phyloP scores from a whole-genome alignment of 129 eudicot species.

The Helianthus annuus region DNA sequence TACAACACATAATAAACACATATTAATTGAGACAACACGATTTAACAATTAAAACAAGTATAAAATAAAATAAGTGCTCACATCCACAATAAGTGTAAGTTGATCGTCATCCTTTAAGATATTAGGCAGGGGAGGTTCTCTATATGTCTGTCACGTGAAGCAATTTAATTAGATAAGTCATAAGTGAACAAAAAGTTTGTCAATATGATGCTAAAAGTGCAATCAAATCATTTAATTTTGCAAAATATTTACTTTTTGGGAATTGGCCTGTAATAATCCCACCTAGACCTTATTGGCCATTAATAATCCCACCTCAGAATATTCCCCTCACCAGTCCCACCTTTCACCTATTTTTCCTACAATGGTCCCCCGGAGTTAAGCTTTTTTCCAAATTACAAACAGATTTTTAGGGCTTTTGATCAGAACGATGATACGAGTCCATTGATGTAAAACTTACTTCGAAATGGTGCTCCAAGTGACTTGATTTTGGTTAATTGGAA shows the following conservation, averaged over 20 bases:
- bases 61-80: slow-evolving; percentile 34
- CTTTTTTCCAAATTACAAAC: too few relatives aligned
- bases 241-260: neutral
- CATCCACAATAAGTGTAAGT: slow-evolving; percentile 72
- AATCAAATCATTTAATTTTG: neutral
- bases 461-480: too few relatives aligned
- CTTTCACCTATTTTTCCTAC: too few relatives aligned
- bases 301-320: too few relatives aligned
- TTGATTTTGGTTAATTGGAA: too few relatives aligned
- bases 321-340: too few relatives aligned
- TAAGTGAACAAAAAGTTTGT: slow-evolving; percentile 6
- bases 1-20: slow-evolving; percentile 5
- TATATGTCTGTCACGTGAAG: slow-evolving; percentile 47
- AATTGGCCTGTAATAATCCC: too few relatives aligned
- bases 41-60: neutral
- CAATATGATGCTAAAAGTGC: neutral
- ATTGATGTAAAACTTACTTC: too few relatives aligned
- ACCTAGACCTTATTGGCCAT: too few relatives aligned
- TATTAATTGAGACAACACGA: slow-evolving; percentile 4
- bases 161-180: slow-evolving; percentile 22
- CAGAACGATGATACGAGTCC: too few relatives aligned
- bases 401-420: too few relatives aligned
- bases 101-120: slow-evolving; percentile 67
- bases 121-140: slow-evolving; percentile 85
- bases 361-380: too few relatives aligned